These are phyloP conservation scores for Fusarium miscanthi DNA, from an alignment of 2,329 filamentous ascomycete species.

Conservation along the genomic window DNA sequence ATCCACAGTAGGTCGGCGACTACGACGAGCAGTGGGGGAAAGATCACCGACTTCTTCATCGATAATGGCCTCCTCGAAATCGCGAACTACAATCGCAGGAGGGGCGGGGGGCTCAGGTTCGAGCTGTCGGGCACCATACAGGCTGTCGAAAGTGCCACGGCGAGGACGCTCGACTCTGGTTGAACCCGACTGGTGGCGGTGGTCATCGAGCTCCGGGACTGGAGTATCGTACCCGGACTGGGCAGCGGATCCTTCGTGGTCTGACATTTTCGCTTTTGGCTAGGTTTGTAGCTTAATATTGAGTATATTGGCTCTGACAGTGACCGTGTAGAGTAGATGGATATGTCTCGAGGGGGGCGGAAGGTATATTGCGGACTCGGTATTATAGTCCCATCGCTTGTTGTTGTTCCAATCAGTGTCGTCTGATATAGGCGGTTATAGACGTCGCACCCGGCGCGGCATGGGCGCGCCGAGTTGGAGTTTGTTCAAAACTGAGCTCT, in stretches of 20 bases:
- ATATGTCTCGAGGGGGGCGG: constrained; percentile 28
- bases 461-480: constrained; percentile 51
- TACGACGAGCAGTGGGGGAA: constrained; percentile 57
- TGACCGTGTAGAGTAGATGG: constrained; percentile 13
- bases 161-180: constrained; percentile 70
- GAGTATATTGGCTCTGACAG: constrained; percentile 5
- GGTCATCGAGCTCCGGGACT: constrained; percentile 86
- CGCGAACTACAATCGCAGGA: constrained; percentile 68
- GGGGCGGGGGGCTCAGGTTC: constrained; percentile 52
- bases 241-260: constrained; percentile 68
- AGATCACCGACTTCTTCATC: constrained; percentile 74
- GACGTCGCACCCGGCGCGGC: constrained; percentile 51
- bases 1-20: constrained; percentile 67
- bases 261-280: constrained; percentile 66
- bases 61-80: constrained; percentile 87
- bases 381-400: constrained; percentile 47
- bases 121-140: constrained; percentile 66
- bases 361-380: constrained; percentile 44
- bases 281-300: constrained; percentile 1
- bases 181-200: constrained; percentile 75
- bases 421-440: constrained; percentile 33
- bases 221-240: constrained; percentile 77
- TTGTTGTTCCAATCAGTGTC: constrained; percentile 26
- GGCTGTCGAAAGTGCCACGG: constrained; percentile 79
- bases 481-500: constrained; percentile 47